Base-by-base conservation (phyloP, 75 land plant species). In the Sequoia sempervirens region DNA sequence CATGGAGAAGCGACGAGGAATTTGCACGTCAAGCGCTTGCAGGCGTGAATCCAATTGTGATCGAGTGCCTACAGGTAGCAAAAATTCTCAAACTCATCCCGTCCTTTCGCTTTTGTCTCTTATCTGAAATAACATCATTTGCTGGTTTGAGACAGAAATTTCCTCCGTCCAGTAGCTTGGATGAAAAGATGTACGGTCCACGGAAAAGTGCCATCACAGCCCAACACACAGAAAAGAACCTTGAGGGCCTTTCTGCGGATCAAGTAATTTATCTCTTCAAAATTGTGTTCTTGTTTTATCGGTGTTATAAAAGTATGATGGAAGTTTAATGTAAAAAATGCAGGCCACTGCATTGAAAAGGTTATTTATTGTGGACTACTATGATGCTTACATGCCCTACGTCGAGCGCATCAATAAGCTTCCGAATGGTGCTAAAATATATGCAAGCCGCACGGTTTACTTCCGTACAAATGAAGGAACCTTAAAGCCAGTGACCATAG, bases 371-470 rank as follows among this genome's bases (percentile, higher is more conserved):
- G 13, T 88, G 8, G 47, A 9, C 47, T 46, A 46, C 47, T 46
- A 46, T 46, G 47, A 46, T 9, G 47, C 10, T 46, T 83, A n/a
- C 80, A 79, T 88, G 85, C 89, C 85, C 8, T 86, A 88, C 64
- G 64, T 88, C 2, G 30, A 85, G 2, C 72, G 58, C 20, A 83
- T 88, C 26, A 88, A 88, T 58, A 72, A 74, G 38, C 53, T 86
- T 5, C 52, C 82, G 5, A 84, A 85, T n/a, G 40, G 46, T 37
- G 76, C 83, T 38, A 86, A 91, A 74, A 84, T 82, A 2, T 94
- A 94, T 84, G 95, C 94, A 37, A 58, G 92, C 0, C 83, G 93
- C 45, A 93, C 94, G 28, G 28, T 95, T 23, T 83, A 93, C 52
- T 90, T 90, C 81, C 78, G 89, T 75, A 85, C 86, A 43, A 52